phyloP scores from a whole-genome alignment of 441 rosid genomes.

The Populus trichocarpa region DNA sequence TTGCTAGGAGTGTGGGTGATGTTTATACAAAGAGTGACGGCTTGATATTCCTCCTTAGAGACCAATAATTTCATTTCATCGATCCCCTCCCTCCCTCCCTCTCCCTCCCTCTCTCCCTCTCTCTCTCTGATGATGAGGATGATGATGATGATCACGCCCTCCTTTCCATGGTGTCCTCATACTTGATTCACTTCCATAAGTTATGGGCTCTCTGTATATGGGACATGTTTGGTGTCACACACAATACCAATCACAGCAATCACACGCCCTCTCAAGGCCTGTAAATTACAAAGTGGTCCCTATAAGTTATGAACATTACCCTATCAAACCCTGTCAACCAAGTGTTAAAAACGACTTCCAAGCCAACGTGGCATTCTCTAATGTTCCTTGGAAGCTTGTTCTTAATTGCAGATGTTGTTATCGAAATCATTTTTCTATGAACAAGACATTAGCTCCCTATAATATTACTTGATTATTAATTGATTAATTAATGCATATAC shows the following conservation, averaged over 20 bases:
- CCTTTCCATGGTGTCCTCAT: constrained; percentile 11
- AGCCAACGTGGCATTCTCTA: constrained; percentile 28
- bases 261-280: not conserved
- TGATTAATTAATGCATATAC: not conserved
- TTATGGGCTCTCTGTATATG: constrained; percentile 18
- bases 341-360: not conserved
- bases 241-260: not conserved
- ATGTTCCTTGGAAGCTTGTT: constrained; percentile 22
- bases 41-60: constrained; percentile 39
- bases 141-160: too few relatives aligned
- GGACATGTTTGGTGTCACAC: not conserved
- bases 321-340: constrained; percentile 19
- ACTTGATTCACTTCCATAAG: constrained; percentile 33
- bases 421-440: constrained; percentile 18
- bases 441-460: not conserved
- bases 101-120: not conserved
- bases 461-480: not conserved
- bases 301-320: not conserved
- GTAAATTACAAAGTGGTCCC: not conserved
- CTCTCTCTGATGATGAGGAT: not conserved
- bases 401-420: constrained; percentile 11
- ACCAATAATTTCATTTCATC: constrained; percentile 38
- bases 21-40: constrained; percentile 75
- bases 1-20: constrained; percentile 24
- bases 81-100: too few relatives aligned